Percentiles rank a stretch among this genome's conserved stretches.
These are phyloP conservation scores for Aphanomyces invadans DNA, from an alignment of 352 stramenopile genomes.

Conservation along the genomic window DNA sequence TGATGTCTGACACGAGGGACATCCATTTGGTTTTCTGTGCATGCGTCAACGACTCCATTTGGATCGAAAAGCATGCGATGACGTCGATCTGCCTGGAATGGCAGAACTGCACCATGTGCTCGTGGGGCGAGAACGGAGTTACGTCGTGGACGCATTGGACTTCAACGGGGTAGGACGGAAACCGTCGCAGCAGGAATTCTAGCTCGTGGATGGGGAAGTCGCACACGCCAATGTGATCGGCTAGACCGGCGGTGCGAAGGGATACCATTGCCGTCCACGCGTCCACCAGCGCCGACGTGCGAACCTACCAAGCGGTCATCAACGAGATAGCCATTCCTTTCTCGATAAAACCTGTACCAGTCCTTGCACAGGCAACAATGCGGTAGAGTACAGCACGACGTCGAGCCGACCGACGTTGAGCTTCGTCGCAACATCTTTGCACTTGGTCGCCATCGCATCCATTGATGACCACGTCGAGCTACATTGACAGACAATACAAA, in stretches of 20 bases:
- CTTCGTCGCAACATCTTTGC: background rate
- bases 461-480: constrained; percentile 1
- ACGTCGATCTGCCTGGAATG: constrained; percentile 12
- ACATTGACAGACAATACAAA: constrained; percentile 11
- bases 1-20: background rate
- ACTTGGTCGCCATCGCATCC: background rate
- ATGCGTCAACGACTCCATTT: background rate
- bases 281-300: background rate
- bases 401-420: background rate
- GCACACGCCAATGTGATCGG: constrained; percentile 9
- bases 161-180: background rate
- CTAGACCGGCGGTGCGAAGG: background rate
- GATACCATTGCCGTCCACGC: background rate
- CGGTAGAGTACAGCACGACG: background rate
- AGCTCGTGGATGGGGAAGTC: constrained; percentile 11
- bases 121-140: background rate
- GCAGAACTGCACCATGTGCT: constrained; percentile 2
- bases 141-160: background rate
- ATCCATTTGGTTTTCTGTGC: background rate
- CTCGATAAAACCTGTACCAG: background rate
- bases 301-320: background rate
- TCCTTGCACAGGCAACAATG: background rate
- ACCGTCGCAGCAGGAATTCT: constrained; percentile 9
- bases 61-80: background rate
- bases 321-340: too few relatives aligned